phyloP scores from a whole-genome alignment of 192 early-diverging fungal genomes.

The Podila minutissima region DNA sequence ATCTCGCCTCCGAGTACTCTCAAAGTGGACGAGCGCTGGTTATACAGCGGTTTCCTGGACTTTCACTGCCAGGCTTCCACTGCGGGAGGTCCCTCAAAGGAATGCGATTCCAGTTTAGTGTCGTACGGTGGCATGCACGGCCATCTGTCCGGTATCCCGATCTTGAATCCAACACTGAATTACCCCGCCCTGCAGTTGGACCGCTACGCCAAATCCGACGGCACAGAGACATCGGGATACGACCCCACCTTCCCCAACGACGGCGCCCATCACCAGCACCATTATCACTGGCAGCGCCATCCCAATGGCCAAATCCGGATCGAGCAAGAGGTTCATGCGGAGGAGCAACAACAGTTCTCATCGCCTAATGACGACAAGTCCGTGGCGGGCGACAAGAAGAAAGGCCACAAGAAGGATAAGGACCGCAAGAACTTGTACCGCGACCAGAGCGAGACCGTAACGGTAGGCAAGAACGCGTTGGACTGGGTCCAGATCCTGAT shows the following conservation, averaged over 20 bases:
- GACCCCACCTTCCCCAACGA: not conserved
- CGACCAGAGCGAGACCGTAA: constrained; percentile 16
- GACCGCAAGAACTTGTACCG: constrained; percentile 16
- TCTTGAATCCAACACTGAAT: constrained; percentile 18
- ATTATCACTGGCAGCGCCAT: not conserved
- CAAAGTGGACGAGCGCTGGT: constrained; percentile 27
- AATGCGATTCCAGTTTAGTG: constrained; percentile 29
- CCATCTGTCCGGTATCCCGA: constrained; percentile 15
- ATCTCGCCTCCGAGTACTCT: constrained; percentile 13
- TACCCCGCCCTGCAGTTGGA: constrained; percentile 32
- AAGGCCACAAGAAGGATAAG: constrained; percentile 1
- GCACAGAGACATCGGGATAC: not conserved
- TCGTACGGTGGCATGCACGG: constrained; percentile 49
- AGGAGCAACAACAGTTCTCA: not conserved
- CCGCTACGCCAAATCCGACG: not conserved
- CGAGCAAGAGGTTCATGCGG: not conserved
- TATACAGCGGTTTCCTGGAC: constrained; percentile 33
- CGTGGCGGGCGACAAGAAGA: not conserved
- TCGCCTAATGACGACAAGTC: not conserved
- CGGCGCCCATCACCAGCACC: not conserved
- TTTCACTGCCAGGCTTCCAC: constrained; percentile 8
- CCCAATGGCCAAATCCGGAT: not conserved
- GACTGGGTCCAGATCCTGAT: constrained; percentile 41
- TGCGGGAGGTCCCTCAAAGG: not conserved
- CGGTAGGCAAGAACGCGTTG: constrained; percentile 15